Base-by-base conservation (phyloP, 306 rosid genomes). In the Vigna unguiculata region DNA sequence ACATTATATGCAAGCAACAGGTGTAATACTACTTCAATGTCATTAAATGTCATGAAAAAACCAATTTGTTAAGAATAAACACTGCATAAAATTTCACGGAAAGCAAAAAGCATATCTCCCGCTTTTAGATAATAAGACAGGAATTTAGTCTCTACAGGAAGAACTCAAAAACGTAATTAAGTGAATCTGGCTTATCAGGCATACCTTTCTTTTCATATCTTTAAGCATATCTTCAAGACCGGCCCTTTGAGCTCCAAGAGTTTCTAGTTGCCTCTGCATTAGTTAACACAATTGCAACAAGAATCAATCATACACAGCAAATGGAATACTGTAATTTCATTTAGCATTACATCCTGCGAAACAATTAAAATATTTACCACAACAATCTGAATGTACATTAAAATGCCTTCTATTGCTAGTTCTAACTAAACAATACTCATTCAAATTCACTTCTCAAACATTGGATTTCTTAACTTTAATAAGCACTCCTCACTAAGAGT, bases 151-250 rank as follows among this genome's bases (percentile, higher is more conserved):
- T 71, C 65, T 78, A 48, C 8, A 17, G 38, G 63, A 59, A 58
- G 34, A 73, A 57, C 54, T 30, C 34, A 72, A 67, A 58, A 49
- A 45, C 14, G 9, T 38, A 71, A 40, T 38, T 36, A 22, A 5
- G 21, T 48, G 55, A 71, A 77, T 24, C 43, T 41, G 47, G 57
- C 34, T 71, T 19, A 90, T 58, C 38, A 25, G 41, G 67, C 22
- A 30, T 30, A 60, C 98, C 98, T 95, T 95, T 80, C 99, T 91
- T 87, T 93, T 95, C 99, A 95, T 95, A 83, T 95, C 99, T 83
- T 93, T 95, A 54, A 95, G 96, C 99, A 95, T 95, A 86, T 95
- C 99, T 88, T 95, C 99, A 34, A 95, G 99, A 79, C 92, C 99
- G 84, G 99, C 99, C 71, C 99, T 88, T 83, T 95, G 98, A 72